Evolutionary conservation across 208 protist genomes (phyloP).

Genomic region (Phytomonas serpens): DNA sequence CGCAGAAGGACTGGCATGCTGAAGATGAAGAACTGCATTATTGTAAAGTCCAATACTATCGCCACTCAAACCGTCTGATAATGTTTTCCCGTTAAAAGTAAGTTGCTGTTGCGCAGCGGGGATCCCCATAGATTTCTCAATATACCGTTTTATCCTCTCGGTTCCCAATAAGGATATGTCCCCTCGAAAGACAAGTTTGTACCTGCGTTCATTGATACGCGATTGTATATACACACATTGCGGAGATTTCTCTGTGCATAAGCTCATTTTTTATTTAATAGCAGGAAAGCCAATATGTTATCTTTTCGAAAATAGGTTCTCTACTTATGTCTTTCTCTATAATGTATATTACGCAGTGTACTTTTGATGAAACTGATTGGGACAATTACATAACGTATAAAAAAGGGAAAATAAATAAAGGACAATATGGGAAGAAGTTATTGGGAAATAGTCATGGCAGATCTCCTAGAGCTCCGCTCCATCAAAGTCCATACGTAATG

Average conservation of each 20-base stretch:
- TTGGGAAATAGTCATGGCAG: background rate
- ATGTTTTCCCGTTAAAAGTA: conserved; percentile 27
- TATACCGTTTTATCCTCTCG: conserved; percentile 59
- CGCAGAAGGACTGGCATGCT: conserved; percentile 11
- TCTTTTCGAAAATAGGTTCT: background rate
- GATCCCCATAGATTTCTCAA: conserved; percentile 51
- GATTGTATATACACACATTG: conserved; percentile 55
- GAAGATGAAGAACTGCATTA: conserved; percentile 41
- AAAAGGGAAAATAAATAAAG: background rate
- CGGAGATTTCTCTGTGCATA: background rate
- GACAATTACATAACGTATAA: background rate
- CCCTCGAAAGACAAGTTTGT: conserved; percentile 79
- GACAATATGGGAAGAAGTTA: background rate
- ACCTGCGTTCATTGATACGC: conserved; percentile 64
- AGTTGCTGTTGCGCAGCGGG: conserved; percentile 33
- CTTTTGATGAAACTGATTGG: background rate
- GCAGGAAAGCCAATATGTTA: background rate
- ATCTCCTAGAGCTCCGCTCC: background rate
- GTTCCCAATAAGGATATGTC: conserved; percentile 34
- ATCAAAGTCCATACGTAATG: background rate
- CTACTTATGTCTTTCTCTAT: background rate
- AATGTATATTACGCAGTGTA: background rate
- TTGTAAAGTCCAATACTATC: conserved; percentile 48
- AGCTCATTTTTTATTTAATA: conserved; percentile 6
- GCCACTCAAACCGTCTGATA: conserved; percentile 29